These are phyloP conservation scores for Coemansia sp. DNA, from an alignment of 192 early-diverging fungal species.

Conservation along the genomic window DNA sequence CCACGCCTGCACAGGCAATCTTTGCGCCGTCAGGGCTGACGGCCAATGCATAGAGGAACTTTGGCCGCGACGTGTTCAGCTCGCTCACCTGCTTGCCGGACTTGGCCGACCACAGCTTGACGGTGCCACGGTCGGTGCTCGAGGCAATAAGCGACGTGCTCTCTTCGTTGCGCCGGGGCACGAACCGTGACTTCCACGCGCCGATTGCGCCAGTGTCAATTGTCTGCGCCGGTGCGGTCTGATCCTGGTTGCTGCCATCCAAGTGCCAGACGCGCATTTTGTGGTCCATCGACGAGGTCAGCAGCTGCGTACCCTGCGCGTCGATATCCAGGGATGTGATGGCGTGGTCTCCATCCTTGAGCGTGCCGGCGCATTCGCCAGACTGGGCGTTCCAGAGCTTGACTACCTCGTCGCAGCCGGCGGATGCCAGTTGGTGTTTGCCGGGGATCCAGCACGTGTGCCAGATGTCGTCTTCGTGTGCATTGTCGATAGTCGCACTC, in stretches of 20 bases:
- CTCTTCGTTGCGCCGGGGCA: conserved; percentile 5
- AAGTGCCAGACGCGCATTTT: conserved; percentile 44
- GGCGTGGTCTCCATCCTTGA: conserved; percentile 37
- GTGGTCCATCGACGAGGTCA: conserved; percentile 52
- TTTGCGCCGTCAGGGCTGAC: conserved; percentile 36
- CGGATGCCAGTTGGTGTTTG: conserved; percentile 33
- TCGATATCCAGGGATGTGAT: conserved; percentile 46
- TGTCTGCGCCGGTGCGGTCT: conserved; percentile 10
- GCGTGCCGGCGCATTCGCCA: conserved; percentile 19
- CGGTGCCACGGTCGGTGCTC: conserved; percentile 30
- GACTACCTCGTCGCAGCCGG: conserved; percentile 37
- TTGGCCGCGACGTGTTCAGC: conserved; percentile 45
- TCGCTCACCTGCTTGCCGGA: conserved; percentile 21
- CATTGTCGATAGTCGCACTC: conserved; percentile 29
- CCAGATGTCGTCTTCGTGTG: conserved; percentile 51
- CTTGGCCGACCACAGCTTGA: conserved; percentile 38
- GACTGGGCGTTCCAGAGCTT: conserved; percentile 44
- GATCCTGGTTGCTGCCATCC: neutral
- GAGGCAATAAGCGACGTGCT: conserved; percentile 20
- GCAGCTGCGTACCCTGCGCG: conserved; percentile 25
- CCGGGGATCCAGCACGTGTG: conserved; percentile 40
- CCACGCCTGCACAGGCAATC: conserved; percentile 38
- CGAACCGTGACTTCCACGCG: conserved; percentile 44
- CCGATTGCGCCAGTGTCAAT: conserved; percentile 37
- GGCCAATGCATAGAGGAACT: conserved; percentile 38